phyloP scores from a whole-genome alignment of 2,329 filamentous ascomycete genomes.

The Teratosphaeria zuluensis region DNA sequence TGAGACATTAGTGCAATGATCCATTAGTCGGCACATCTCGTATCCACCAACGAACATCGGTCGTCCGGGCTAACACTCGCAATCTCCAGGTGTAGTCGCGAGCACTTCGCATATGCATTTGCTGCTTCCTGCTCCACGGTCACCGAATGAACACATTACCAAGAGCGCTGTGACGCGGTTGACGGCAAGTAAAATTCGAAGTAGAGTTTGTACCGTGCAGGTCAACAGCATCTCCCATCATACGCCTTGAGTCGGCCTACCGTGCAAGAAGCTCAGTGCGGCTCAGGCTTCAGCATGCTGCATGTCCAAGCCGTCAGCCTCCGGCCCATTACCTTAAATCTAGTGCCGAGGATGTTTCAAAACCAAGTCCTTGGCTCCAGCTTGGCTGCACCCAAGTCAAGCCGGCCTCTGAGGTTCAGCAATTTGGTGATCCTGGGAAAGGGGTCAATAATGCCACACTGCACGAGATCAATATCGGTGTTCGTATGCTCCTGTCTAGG shows the following conservation, averaged over 20 bases:
- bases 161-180: no score
- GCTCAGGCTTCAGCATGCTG: no score
- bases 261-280: no score
- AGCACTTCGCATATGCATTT: not conserved
- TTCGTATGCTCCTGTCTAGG: not conserved
- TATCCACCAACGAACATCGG: not conserved
- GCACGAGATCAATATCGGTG: not conserved
- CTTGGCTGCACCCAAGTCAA: not conserved
- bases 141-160: no score
- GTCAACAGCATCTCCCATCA: no score
- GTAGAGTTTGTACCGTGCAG: no score
- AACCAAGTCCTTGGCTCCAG: not conserved
- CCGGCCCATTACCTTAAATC: not conserved
- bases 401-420: no score
- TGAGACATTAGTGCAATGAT: no score
- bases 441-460: not conserved
- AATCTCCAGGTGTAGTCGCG: not conserved
- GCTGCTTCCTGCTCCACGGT: no score
- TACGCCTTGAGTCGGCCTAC: no score
- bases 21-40: not conserved
- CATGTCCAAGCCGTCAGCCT: no score
- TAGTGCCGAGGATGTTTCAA: not conserved
- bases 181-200: no score
- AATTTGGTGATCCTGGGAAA: not conserved
- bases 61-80: not conserved